A percentile compares a stretch with the other conserved stretches of the same genome.
Conservation (phyloP, 2,329 filamentous ascomycete species). For the Colletotrichum acutatum region DNA sequence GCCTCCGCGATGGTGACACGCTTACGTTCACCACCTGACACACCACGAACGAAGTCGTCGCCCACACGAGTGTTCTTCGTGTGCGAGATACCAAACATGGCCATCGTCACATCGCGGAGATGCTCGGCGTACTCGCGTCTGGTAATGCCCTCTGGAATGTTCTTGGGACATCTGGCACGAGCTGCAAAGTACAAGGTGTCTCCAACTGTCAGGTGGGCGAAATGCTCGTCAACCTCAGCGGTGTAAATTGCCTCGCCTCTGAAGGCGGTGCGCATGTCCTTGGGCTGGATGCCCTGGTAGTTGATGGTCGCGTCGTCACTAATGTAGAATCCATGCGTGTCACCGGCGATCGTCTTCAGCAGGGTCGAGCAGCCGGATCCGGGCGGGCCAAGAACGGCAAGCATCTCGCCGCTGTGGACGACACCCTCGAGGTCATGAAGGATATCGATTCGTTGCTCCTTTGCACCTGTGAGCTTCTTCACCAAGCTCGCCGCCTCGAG, state of each 20-base stretch:
- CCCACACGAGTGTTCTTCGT: slow-evolving; percentile 64
- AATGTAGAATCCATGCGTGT: slow-evolving; percentile 67
- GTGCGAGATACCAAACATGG: slow-evolving; percentile 65
- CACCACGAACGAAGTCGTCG: slow-evolving; percentile 64
- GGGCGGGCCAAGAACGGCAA: slow-evolving; percentile 67
- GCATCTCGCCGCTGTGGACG: slow-evolving; percentile 65
- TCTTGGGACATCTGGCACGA: slow-evolving; percentile 59
- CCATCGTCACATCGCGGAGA: slow-evolving; percentile 64
- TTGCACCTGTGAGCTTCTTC: slow-evolving; percentile 41
- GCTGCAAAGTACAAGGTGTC: slow-evolving; percentile 73
- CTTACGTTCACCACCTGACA: slow-evolving; percentile 63
- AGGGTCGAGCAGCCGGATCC: slow-evolving; percentile 73
- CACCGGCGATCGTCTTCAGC: slow-evolving; percentile 72
- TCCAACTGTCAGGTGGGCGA: slow-evolving; percentile 67
- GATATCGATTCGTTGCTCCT: slow-evolving; percentile 55
- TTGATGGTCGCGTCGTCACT: slow-evolving; percentile 26
- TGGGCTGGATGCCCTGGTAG: slow-evolving; percentile 32
- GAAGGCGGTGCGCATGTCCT: slow-evolving; percentile 35
- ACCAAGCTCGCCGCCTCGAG: slow-evolving; percentile 41
- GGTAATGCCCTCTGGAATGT: slow-evolving; percentile 57
- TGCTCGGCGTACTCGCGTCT: slow-evolving; percentile 55
- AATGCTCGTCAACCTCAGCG: slow-evolving; percentile 72
- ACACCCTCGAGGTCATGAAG: slow-evolving; percentile 63
- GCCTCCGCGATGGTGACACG: slow-evolving; percentile 51
- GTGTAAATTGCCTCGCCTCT: slow-evolving; percentile 75